A percentile compares a stretch with the other conserved stretches of the same genome.
Evolutionary conservation across 2,329 filamentous ascomycete species (phyloP).

Genomic region (Nigrospora sphaerica): DNA sequence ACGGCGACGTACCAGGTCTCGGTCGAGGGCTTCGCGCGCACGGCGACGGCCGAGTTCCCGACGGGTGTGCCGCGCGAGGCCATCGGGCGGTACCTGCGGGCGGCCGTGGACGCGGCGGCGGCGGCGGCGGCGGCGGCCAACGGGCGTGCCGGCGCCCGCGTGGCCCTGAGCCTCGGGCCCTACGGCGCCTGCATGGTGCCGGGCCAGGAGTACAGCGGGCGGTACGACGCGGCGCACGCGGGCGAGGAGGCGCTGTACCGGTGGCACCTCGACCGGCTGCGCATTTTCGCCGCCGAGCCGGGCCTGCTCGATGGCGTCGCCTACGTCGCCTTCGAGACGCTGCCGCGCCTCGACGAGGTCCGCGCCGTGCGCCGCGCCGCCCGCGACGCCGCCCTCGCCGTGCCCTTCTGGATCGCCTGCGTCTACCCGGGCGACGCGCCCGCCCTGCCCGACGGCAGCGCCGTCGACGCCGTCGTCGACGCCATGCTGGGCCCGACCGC

Average conservation of each 20-base stretch:
- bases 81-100: constrained; percentile 33
- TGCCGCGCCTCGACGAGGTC: constrained; percentile 59
- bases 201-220: constrained; percentile 57
- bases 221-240: constrained; percentile 45
- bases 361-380: constrained; percentile 39
- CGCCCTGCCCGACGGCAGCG: constrained; percentile 48
- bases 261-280: constrained; percentile 53
- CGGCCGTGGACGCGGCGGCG: constrained; percentile 37
- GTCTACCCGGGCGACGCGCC: constrained; percentile 50
- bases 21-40: constrained; percentile 45
- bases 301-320: constrained; percentile 31
- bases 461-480: constrained; percentile 30
- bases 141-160: constrained; percentile 13
- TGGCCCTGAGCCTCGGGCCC: constrained; percentile 57
- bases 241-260: constrained; percentile 33
- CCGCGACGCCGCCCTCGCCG: constrained; percentile 16
- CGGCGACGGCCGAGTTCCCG: constrained; percentile 33
- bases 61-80: constrained; percentile 31
- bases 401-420: constrained; percentile 54
- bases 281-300: constrained; percentile 36
- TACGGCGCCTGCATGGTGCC: constrained; percentile 65
- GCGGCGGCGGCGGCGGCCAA: constrained; percentile 19
- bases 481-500: constrained; percentile 16
- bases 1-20: constrained; percentile 64
- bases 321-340: constrained; percentile 58